Evolutionary conservation across 2,329 filamentous ascomycete species (phyloP).

Genomic region (Cladosporium oxysporum): DNA sequence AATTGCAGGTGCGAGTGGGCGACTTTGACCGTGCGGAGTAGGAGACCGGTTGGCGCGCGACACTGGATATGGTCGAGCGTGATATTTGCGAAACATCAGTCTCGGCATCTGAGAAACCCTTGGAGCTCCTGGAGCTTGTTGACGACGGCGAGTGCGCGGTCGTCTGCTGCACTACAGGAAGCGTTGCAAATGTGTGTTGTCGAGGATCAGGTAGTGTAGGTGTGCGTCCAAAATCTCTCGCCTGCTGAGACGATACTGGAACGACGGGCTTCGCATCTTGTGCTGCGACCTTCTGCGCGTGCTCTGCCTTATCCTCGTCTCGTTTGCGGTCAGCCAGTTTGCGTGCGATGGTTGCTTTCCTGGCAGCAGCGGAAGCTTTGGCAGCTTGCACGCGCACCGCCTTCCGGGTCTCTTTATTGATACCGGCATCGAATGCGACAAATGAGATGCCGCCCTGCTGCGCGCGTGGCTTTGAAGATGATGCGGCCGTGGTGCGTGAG

Average conservation of each 20-base stretch:
- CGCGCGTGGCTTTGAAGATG: constrained; percentile 1
- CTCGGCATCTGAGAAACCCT: neutral
- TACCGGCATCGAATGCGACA: constrained; percentile 28
- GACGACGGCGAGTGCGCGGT: constrained; percentile 1
- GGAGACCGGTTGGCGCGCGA: neutral
- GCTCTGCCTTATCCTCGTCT: neutral
- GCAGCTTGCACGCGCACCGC: constrained; percentile 29
- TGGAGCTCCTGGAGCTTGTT: neutral
- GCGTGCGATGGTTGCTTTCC: constrained; percentile 28
- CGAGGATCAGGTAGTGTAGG: neutral
- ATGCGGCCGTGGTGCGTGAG: neutral
- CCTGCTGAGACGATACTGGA: neutral
- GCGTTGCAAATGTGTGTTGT: neutral
- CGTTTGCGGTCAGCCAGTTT: constrained; percentile 20
- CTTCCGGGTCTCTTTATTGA: constrained; percentile 26
- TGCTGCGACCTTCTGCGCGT: neutral
- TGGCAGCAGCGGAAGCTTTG: constrained; percentile 22
- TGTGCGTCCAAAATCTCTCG: neutral
- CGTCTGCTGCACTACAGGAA: neutral
- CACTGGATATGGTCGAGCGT: neutral
- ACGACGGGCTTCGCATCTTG: neutral
- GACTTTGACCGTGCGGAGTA: neutral
- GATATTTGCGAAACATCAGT: neutral
- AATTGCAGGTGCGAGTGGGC: neutral
- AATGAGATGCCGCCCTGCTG: constrained; percentile 23